phyloP scores from a whole-genome alignment of 768 basidiomycete genomes.

The Lactarius quietus region DNA sequence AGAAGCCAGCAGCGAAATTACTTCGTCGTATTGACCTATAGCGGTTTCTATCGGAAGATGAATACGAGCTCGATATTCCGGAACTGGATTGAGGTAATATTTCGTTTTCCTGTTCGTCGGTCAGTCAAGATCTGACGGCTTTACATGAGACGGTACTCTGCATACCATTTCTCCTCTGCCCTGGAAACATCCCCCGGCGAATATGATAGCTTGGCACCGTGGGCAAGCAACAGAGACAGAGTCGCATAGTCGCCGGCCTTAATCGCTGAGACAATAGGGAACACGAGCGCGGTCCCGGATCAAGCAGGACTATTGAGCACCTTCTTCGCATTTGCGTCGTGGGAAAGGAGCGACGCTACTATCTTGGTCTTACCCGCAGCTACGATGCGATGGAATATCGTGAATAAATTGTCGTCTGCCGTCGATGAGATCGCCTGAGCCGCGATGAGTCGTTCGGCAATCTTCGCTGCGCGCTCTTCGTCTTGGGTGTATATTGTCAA shows the following conservation, averaged over 20 bases:
- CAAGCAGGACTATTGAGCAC: conserved; percentile 31
- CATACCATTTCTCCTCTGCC: conserved; percentile 26
- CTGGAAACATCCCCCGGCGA: conserved; percentile 30
- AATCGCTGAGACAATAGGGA: conserved; percentile 33
- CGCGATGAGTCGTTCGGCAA: conserved; percentile 32
- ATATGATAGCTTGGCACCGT: conserved; percentile 31
- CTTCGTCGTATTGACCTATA: conserved; percentile 28
- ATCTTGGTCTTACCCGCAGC: conserved; percentile 27
- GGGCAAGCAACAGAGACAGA: conserved; percentile 31
- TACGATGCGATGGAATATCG: conserved; percentile 35
- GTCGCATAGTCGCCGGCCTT: conserved; percentile 28
- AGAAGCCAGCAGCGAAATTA: conserved; percentile 30
- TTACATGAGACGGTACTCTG: too few species aligned
- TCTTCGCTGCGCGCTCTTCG: conserved; percentile 27
- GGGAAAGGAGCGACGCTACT: conserved; percentile 29
- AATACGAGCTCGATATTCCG: conserved; percentile 1
- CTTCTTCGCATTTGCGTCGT: conserved; percentile 33
- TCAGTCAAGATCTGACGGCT: neutral
- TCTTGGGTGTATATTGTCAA: conserved; percentile 30
- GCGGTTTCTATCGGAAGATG: conserved; percentile 31
- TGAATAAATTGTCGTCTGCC: conserved; percentile 31
- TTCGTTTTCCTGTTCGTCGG: neutral
- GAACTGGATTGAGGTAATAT: neutral
- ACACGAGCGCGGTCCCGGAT: conserved; percentile 12
- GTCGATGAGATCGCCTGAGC: conserved; percentile 32